phyloP scores from a whole-genome alignment of 129 eudicot species.

The Scalesia atractyloides region DNA sequence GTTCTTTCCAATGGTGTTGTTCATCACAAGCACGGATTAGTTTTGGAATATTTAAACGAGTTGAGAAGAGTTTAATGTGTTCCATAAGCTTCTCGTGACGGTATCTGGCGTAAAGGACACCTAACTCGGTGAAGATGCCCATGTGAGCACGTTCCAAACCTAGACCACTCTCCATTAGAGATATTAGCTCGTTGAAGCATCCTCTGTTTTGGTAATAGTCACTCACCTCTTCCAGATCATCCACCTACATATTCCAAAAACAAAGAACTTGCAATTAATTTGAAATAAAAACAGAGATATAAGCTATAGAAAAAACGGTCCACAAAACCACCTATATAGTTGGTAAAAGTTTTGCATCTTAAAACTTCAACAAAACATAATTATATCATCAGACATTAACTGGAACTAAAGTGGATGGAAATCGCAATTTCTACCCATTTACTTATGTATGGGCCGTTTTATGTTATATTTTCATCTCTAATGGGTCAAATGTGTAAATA shows the following conservation, averaged over 20 bases:
- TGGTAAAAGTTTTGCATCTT: not conserved
- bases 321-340: not conserved
- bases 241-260: slow-evolving; percentile 56
- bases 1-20: slow-evolving; percentile 97
- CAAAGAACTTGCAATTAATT: not conserved
- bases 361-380: not conserved
- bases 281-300: not conserved
- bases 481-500: not conserved
- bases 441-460: not conserved
- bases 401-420: not conserved
- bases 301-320: not conserved
- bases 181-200: slow-evolving; percentile 91
- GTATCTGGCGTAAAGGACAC: slow-evolving; percentile 95
- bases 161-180: slow-evolving; percentile 98
- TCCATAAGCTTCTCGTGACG: slow-evolving; percentile 99
- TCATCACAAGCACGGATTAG: slow-evolving; percentile 97
- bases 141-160: slow-evolving; percentile 99
- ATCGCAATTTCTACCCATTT: not conserved
- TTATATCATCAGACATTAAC: too few species aligned
- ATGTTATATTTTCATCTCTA: not conserved
- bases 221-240: slow-evolving; percentile 95
- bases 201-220: slow-evolving; percentile 95
- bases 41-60: slow-evolving; percentile 96
- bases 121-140: slow-evolving; percentile 97
- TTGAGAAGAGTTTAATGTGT: slow-evolving; percentile 87